These are phyloP conservation scores for Gracilariopsis chorda DNA, from an alignment of 23 red algal species.

Conservation along the genomic window DNA sequence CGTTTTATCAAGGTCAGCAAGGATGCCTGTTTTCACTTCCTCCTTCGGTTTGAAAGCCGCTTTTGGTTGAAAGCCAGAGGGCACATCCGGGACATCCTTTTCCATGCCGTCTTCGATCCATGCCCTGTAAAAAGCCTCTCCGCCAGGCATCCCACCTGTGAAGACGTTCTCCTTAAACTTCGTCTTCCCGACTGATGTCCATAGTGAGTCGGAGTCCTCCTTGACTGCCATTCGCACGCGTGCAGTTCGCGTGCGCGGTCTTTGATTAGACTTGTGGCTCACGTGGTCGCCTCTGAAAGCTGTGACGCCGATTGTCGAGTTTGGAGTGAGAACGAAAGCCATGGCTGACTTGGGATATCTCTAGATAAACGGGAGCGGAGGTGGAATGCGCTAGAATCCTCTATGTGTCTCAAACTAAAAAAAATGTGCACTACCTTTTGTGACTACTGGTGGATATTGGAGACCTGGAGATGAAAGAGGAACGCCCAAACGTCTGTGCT, in stretches of 20 bases:
- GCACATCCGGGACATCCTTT: conserved; percentile 65
- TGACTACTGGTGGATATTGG: too few relatives aligned
- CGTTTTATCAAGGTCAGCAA: conserved; percentile 23
- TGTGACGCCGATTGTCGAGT: background rate
- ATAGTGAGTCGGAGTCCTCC: background rate
- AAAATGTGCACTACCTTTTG: too few relatives aligned
- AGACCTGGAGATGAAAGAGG: too few relatives aligned
- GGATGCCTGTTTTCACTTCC: conserved; percentile 22
- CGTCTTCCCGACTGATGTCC: conserved; percentile 19
- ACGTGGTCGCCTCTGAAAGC: background rate
- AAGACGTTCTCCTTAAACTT: conserved; percentile 64
- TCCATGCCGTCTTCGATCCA: conserved; percentile 67
- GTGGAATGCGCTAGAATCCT: too few relatives aligned
- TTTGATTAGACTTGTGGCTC: too few relatives aligned
- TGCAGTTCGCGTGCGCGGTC: background rate
- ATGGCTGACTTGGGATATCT: too few relatives aligned
- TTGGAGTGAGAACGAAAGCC: conserved; percentile 14
- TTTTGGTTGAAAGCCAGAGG: conserved; percentile 38
- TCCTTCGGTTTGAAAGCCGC: conserved; percentile 43
- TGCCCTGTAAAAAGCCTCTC: conserved; percentile 75
- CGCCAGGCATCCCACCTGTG: conserved; percentile 79
- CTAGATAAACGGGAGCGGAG: too few relatives aligned
- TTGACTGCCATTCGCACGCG: conserved; percentile 7
- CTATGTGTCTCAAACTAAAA: too few relatives aligned
- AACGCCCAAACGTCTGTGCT: too few relatives aligned